These are phyloP conservation scores for Paecilomyces variotii DNA, from an alignment of 2,329 filamentous ascomycete species.

Conservation along the genomic window DNA sequence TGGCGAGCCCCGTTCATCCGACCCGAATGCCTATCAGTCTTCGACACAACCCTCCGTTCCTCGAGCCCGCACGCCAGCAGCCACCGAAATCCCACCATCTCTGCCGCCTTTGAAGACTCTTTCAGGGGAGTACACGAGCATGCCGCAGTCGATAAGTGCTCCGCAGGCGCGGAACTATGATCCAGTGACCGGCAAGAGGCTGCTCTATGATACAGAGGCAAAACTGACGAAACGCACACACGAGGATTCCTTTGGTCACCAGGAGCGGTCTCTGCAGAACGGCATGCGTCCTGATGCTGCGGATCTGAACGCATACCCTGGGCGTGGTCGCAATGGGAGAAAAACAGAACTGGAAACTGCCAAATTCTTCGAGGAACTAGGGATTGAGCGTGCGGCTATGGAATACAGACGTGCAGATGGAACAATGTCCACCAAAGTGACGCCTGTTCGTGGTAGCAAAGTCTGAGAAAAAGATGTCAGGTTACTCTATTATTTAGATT, in stretches of 20 bases:
- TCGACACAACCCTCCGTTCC: slow-evolving; percentile 18
- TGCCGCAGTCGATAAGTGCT: slow-evolving; percentile 4
- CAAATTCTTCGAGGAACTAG: not conserved
- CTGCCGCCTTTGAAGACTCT: slow-evolving; percentile 31
- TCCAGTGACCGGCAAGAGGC: slow-evolving; percentile 15
- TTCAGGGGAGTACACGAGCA: slow-evolving; percentile 18
- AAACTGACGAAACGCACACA: slow-evolving; percentile 26
- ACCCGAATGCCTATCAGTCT: slow-evolving; percentile 33
- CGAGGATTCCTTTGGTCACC: slow-evolving; percentile 32
- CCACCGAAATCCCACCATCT: slow-evolving; percentile 16
- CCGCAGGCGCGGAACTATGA: slow-evolving; percentile 20
- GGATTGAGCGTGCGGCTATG: slow-evolving; percentile 12
- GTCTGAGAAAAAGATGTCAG: not conserved
- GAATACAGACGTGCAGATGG: slow-evolving; percentile 30
- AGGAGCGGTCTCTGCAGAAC: slow-evolving; percentile 34
- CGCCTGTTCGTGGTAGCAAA: not conserved
- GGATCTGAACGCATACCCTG: slow-evolving; percentile 14
- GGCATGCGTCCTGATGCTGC: slow-evolving; percentile 34
- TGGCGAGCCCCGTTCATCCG: slow-evolving; percentile 29
- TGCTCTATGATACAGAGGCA: slow-evolving; percentile 24
- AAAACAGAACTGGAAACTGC: slow-evolving; percentile 4
- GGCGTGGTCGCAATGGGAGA: slow-evolving; percentile 7
- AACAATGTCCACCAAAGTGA: slow-evolving; percentile 22
- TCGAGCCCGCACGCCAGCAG: slow-evolving; percentile 19
- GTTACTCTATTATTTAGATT: not conserved